A percentile compares a stretch with the other conserved stretches of the same genome.
Conservation (phyloP, 345 rosid genomes). For the Eucalyptus fibrosa region DNA sequence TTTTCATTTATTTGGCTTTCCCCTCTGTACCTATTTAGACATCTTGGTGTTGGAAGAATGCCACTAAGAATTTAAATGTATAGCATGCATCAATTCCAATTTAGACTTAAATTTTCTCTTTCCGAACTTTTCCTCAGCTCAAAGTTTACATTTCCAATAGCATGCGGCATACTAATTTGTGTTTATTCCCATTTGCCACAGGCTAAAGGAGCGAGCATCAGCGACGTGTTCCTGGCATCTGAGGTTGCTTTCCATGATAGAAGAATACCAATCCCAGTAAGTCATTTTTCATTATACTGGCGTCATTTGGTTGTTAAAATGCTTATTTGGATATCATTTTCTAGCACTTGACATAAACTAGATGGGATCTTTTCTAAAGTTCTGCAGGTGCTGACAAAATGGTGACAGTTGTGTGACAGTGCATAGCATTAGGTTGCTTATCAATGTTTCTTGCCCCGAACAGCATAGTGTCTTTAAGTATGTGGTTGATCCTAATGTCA, state of each 20-base stretch:
- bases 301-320: background rate
- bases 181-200: slow-evolving; percentile 1
- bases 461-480: background rate
- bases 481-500: background rate
- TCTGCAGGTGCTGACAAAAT: background rate
- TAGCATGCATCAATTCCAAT: background rate
- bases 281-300: background rate
- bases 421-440: background rate
- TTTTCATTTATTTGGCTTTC: background rate
- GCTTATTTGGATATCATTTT: background rate
- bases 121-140: background rate
- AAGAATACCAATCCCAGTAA: slow-evolving; percentile 88
- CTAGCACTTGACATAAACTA: background rate
- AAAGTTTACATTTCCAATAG: background rate
- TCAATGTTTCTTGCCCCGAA: background rate
- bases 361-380: background rate
- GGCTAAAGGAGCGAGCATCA: slow-evolving; percentile 77
- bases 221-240: slow-evolving; percentile 62
- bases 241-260: slow-evolving; percentile 91
- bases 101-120: background rate
- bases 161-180: background rate
- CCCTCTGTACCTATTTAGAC: background rate
- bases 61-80: background rate
- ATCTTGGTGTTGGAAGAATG: background rate
- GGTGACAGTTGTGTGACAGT: background rate